Evolutionary conservation across 352 stramenopile species (phyloP), one percentile per base, ranked within the genome.

Genomic region (Globisporangium polare): DNA sequence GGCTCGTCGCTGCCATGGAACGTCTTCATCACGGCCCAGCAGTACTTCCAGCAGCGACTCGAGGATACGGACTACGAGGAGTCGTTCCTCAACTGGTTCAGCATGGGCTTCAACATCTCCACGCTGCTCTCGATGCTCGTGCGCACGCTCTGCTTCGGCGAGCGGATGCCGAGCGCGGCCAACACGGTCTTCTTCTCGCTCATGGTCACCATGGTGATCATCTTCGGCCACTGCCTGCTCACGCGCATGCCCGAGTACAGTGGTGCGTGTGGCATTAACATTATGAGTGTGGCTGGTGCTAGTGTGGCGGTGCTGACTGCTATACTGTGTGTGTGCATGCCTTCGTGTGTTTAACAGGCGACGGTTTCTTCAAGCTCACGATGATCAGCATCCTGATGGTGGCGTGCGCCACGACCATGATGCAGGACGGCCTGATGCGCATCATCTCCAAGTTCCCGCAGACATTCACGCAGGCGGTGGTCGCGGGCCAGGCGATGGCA

Each of bases 11-110:
- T 95, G 43, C 84, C 86, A 45, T 95, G 83, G 83, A 95, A 95
- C 50, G 83, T 94, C 22, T 95, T 95, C 62, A 89, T 95, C 68
- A 95, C 84, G 3, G 86, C 82, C 20, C 78, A 92, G 62, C 66
- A 74, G 51, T 95, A 94, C 74, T 95, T 95, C 63, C 69, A 79
- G 26, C 57, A 75, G 45, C 83, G 86, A 1, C 69, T 95, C 37
- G 62, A 62, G 2, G 55, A 75, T 20, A 94, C 84, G 12, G 65
- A 73, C 42, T 91, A 90, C 49, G 80, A 90, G 57, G 79, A 84
- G 39, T 88, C 79, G 43, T 95, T 95, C 62, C 76, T 94, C 22
- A 93, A 90, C 62, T 95, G 84, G 84, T 95, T 95, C 66, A 87
- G 75, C 46, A 91, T 91, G 64, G 78, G 71, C 18, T 94, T 92